phyloP scores from a whole-genome alignment of 2,329 filamentous ascomycete species.

The Cyphellophora attinorum region DNA sequence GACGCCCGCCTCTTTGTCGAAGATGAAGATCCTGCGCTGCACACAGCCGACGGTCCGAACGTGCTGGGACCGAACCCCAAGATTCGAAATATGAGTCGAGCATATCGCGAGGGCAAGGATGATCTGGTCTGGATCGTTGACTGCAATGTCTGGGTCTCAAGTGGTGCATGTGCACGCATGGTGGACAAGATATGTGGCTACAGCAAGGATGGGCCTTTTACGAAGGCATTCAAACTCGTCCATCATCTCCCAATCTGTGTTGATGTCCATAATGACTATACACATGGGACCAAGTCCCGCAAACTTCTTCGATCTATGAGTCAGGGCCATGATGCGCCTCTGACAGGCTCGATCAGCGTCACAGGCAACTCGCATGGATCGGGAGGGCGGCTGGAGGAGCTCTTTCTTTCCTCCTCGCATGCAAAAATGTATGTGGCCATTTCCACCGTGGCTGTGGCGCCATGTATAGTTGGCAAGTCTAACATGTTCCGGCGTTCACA shows the following conservation, averaged over 20 bases:
- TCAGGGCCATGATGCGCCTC: not conserved
- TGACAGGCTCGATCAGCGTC: not conserved
- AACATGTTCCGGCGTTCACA: constrained; percentile 97
- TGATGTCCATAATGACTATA: constrained; percentile 45
- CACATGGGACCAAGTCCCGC: not conserved
- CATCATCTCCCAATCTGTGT: constrained; percentile 86
- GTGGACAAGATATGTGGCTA: constrained; percentile 76
- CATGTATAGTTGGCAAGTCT: constrained; percentile 91
- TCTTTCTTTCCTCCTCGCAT: constrained; percentile 88
- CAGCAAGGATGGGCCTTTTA: constrained; percentile 31
- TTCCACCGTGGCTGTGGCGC: constrained; percentile 82
- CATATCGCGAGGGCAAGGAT: constrained; percentile 77
- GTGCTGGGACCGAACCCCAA: constrained; percentile 89
- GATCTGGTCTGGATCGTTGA: constrained; percentile 93
- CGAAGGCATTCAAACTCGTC: constrained; percentile 73
- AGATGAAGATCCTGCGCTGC: constrained; percentile 64
- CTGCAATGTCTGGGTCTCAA: constrained; percentile 89
- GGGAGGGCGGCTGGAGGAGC: constrained; percentile 81
- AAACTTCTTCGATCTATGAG: not conserved
- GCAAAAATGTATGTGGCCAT: constrained; percentile 98
- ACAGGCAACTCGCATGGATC: constrained; percentile 3
- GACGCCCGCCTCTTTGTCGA: constrained; percentile 71
- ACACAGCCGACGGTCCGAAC: constrained; percentile 29
- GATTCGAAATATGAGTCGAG: constrained; percentile 89
- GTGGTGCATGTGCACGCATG: constrained; percentile 73